These are phyloP conservation scores for Dalbergia oliveri DNA, from an alignment of 306 rosid species.

Conservation along the genomic window DNA sequence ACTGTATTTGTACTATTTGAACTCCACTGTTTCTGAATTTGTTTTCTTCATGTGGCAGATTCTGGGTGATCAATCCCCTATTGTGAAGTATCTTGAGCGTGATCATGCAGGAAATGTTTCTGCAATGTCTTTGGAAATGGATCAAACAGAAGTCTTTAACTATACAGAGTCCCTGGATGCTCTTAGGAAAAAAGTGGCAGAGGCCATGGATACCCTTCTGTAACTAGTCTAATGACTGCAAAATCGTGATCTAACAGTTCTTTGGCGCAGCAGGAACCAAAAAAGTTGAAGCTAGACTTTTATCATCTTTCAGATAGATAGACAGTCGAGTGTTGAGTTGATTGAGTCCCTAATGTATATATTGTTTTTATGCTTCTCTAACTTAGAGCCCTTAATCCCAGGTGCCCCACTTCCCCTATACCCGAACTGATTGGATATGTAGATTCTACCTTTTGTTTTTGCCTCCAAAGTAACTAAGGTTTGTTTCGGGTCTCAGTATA, in stretches of 20 bases:
- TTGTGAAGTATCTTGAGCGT: slow-evolving; percentile 47
- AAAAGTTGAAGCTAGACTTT: background rate
- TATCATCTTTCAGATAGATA: slow-evolving; percentile 6
- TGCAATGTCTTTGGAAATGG: slow-evolving; percentile 59
- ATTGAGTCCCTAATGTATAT: background rate
- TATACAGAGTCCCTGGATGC: slow-evolving; percentile 49
- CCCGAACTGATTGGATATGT: too few species aligned
- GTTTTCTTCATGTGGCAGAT: slow-evolving; percentile 52
- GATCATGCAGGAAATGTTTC: slow-evolving; percentile 56
- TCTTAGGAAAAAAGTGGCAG: slow-evolving; percentile 50
- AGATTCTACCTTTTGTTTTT: too few species aligned
- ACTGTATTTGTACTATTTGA: slow-evolving; percentile 21
- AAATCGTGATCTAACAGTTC: slow-evolving; percentile 20
- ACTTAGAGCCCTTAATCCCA: too few species aligned
- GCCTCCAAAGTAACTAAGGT: too few species aligned
- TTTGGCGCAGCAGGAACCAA: background rate
- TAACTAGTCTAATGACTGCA: background rate
- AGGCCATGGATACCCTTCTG: slow-evolving; percentile 53
- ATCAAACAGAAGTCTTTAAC: slow-evolving; percentile 48
- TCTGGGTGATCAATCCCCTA: slow-evolving; percentile 51
- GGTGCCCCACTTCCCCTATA: too few species aligned
- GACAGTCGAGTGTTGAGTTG: background rate
- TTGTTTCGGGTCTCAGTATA: too few species aligned
- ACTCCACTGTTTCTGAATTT: slow-evolving; percentile 34
- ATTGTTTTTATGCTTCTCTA: background rate